Evolutionary conservation across 345 rosid species (phyloP).

Genomic region (Noccaea caerulescens): DNA sequence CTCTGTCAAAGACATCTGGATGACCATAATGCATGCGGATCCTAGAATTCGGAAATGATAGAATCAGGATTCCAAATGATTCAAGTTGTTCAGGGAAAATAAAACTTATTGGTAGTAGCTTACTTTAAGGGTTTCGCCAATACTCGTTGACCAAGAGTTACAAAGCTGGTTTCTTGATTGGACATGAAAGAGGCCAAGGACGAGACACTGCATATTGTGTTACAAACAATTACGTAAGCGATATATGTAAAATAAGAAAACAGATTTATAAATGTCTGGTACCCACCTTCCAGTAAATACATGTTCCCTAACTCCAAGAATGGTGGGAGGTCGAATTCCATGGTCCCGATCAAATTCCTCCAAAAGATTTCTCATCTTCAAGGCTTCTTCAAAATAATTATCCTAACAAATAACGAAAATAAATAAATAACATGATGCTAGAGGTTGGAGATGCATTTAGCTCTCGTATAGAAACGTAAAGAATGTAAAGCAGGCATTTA

Average conservation of each 20-base stretch:
- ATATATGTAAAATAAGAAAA: slow-evolving; percentile 3
- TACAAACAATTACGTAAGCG: slow-evolving; percentile 22
- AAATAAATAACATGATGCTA: slow-evolving; percentile 6
- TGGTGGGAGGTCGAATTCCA: slow-evolving; percentile 90
- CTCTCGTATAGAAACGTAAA: slow-evolving; percentile 5
- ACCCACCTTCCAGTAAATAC: slow-evolving; percentile 93
- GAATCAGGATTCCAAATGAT: slow-evolving; percentile 18
- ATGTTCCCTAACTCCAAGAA: slow-evolving; percentile 98
- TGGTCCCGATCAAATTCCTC: slow-evolving; percentile 86
- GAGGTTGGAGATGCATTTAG: slow-evolving; percentile 30
- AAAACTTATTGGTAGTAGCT: slow-evolving; percentile 40
- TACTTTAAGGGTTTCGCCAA: slow-evolving; percentile 95
- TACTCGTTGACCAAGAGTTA: slow-evolving; percentile 94
- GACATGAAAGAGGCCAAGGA: slow-evolving; percentile 97
- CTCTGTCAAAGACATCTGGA: slow-evolving; percentile 98
- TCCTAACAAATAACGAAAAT: slow-evolving; percentile 53
- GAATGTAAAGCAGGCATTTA: slow-evolving; percentile 29
- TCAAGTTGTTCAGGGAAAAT: slow-evolving; percentile 19
- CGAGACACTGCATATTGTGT: slow-evolving; percentile 77
- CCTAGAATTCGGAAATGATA: slow-evolving; percentile 48
- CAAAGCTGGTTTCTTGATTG: slow-evolving; percentile 93
- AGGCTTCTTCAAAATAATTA: slow-evolving; percentile 97
- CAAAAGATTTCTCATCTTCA: slow-evolving; percentile 96
- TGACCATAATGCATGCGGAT: slow-evolving; percentile 99
- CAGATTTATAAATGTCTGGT: slow-evolving; percentile 26